Conservation (phyloP, 169 alveolate genomes). For the Babesia ovata region DNA sequence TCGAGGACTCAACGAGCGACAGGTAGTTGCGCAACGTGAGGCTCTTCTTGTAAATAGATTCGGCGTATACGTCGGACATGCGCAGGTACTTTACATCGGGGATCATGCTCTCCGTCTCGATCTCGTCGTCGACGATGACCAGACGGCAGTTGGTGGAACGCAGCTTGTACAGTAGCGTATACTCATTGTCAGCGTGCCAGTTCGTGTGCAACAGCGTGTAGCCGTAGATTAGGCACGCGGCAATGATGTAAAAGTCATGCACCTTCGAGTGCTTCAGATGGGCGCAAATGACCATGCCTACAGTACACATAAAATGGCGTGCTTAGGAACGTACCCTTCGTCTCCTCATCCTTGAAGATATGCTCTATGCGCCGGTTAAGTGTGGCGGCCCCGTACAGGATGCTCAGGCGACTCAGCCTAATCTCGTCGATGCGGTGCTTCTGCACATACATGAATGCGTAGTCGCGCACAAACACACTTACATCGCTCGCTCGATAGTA, state of each 20-base stretch:
- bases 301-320: no score
- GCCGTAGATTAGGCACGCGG: slow-evolving; percentile 66
- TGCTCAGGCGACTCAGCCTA: slow-evolving; percentile 60
- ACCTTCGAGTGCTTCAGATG: slow-evolving; percentile 67
- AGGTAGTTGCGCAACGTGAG: slow-evolving; percentile 49
- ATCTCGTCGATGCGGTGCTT: slow-evolving; percentile 66
- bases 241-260: slow-evolving; percentile 67
- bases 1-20: slow-evolving; percentile 65
- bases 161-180: slow-evolving; percentile 53
- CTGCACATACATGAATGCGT: slow-evolving; percentile 11
- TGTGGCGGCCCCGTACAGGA: slow-evolving; percentile 65
- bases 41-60: slow-evolving; percentile 53
- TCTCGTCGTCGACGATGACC: slow-evolving; percentile 66
- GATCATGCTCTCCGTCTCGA: slow-evolving; percentile 57
- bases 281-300: slow-evolving; percentile 71
- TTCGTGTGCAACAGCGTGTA: slow-evolving; percentile 60
- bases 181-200: slow-evolving; percentile 66
- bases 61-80: slow-evolving; percentile 64
- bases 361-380: slow-evolving; percentile 54
- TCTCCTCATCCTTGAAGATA: slow-evolving; percentile 53
- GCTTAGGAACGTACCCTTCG: slow-evolving; percentile 30
- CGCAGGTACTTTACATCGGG: slow-evolving; percentile 63
- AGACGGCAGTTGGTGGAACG: slow-evolving; percentile 57
- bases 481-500: slow-evolving; percentile 61
- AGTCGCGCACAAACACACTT: neutral